Conservation (phyloP, 306 rosid genomes). For the Carpinus viminea region DNA sequence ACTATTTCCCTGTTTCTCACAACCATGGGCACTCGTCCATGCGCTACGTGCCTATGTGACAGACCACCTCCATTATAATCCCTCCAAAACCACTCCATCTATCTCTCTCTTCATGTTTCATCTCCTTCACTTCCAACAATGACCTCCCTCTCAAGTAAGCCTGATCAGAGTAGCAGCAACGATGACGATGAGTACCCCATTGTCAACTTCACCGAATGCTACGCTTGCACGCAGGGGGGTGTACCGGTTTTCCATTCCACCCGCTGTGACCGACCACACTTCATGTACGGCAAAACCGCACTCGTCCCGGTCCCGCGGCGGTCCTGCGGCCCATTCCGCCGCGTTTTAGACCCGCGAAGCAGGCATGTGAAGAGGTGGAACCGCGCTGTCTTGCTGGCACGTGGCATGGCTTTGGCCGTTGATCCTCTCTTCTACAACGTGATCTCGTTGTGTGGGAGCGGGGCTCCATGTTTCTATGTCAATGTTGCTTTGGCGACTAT, state of each 20-base stretch:
- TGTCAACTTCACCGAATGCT: conserved; percentile 26
- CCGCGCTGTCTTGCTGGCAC: conserved; percentile 34
- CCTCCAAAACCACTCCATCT: not conserved
- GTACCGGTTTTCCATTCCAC: conserved; percentile 37
- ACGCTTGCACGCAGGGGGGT: conserved; percentile 34
- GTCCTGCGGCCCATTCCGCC: too few species aligned
- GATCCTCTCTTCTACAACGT: conserved; percentile 44
- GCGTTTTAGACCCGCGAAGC: conserved; percentile 35
- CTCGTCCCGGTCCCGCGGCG: too few species aligned
- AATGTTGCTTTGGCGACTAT: conserved; percentile 27
- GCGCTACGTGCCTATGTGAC: conserved; percentile 1
- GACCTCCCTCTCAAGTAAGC: conserved; percentile 15
- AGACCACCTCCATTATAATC: not conserved
- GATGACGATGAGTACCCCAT: not conserved
- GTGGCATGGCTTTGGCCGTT: conserved; percentile 32
- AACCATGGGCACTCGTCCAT: not conserved
- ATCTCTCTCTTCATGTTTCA: not conserved
- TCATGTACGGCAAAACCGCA: too few species aligned
- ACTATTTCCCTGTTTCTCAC: not conserved
- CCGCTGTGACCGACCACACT: conserved; percentile 11
- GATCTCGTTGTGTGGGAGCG: conserved; percentile 18
- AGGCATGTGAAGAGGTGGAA: conserved; percentile 36
- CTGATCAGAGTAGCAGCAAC: not conserved
- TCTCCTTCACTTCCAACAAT: not conserved
- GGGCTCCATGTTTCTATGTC: conserved; percentile 34